Conservation (phyloP, 495 filamentous ascomycete species). For the Hypoxylon perforatum region DNA sequence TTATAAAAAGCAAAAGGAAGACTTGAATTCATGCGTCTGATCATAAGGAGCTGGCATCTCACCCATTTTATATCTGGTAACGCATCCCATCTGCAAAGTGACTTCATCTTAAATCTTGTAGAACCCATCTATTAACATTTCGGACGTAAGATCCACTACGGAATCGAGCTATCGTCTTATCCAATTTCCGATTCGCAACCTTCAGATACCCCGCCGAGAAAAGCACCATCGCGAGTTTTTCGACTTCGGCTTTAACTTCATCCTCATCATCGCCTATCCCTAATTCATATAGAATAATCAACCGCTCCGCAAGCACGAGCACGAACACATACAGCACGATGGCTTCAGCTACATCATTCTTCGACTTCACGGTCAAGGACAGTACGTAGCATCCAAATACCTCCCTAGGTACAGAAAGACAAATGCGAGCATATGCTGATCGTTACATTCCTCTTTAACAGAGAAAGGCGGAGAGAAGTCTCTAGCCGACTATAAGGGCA, state of each 20-base stretch:
- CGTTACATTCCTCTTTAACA: slow-evolving; percentile 48
- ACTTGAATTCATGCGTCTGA: slow-evolving; percentile 27
- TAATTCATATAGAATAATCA: background rate
- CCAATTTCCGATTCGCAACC: slow-evolving; percentile 16
- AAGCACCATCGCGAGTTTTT: slow-evolving; percentile 23
- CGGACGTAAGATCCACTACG: background rate
- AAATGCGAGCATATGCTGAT: slow-evolving; percentile 8
- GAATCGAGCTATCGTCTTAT: slow-evolving; percentile 19
- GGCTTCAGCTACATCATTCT: slow-evolving; percentile 89
- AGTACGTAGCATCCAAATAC: slow-evolving; percentile 63
- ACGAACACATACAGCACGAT: slow-evolving; percentile 63
- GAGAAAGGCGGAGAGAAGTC: slow-evolving; percentile 79
- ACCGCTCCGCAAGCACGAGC: slow-evolving; percentile 1
- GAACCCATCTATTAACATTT: background rate
- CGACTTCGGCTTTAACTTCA: slow-evolving; percentile 15
- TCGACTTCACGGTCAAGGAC: slow-evolving; percentile 87
- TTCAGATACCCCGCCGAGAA: slow-evolving; percentile 27
- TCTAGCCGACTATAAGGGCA: slow-evolving; percentile 78
- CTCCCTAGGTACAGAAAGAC: too few relatives aligned
- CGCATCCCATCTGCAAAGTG: slow-evolving; percentile 26
- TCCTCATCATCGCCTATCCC: slow-evolving; percentile 12
- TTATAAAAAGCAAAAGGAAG: slow-evolving; percentile 1
- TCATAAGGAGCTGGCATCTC: slow-evolving; percentile 32
- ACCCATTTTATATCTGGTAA: slow-evolving; percentile 10
- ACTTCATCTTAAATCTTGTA: slow-evolving; percentile 14